Evolutionary conservation across 371 early-diverging fungal genomes (phyloP).

Genomic region (Coemansia sp.): DNA sequence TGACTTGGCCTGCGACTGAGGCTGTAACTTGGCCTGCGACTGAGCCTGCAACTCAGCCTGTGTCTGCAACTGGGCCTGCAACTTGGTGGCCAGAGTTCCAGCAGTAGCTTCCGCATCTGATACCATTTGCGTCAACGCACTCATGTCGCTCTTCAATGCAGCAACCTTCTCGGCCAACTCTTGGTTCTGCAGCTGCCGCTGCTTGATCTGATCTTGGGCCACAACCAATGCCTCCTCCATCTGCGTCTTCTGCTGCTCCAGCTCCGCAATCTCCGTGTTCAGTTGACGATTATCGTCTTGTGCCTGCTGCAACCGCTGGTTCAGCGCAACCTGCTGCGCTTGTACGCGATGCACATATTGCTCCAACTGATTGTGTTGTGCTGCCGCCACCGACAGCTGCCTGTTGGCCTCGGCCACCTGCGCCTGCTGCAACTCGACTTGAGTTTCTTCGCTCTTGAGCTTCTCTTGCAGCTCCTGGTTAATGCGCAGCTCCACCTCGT

Average conservation of each 20-base stretch:
- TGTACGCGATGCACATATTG: slow-evolving; percentile 54
- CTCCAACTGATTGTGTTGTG: slow-evolving; percentile 53
- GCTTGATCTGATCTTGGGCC: slow-evolving; percentile 28
- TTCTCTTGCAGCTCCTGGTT: slow-evolving; percentile 55
- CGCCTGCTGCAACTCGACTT: slow-evolving; percentile 51
- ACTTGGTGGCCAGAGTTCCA: background rate
- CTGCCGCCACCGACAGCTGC: slow-evolving; percentile 45
- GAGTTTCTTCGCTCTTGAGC: slow-evolving; percentile 50
- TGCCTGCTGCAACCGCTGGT: slow-evolving; percentile 51
- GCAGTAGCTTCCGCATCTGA: slow-evolving; percentile 2
- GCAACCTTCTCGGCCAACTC: slow-evolving; percentile 6
- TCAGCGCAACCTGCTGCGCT: slow-evolving; percentile 53
- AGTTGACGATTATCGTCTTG: slow-evolving; percentile 54
- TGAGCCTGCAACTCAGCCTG: background rate
- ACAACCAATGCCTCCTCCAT: slow-evolving; percentile 20
- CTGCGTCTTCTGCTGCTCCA: slow-evolving; percentile 38
- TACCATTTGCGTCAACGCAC: slow-evolving; percentile 17
- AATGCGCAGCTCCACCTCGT: slow-evolving; percentile 55
- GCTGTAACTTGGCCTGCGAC: background rate
- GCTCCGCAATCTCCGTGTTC: slow-evolving; percentile 51
- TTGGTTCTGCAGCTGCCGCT: slow-evolving; percentile 27
- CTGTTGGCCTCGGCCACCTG: slow-evolving; percentile 53
- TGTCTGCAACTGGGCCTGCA: background rate
- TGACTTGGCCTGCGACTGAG: background rate
- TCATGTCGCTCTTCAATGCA: slow-evolving; percentile 12